These are phyloP conservation scores for Nannochloris sp. DNA, from an alignment of 139 green algal genomes.

Conservation along the genomic window DNA sequence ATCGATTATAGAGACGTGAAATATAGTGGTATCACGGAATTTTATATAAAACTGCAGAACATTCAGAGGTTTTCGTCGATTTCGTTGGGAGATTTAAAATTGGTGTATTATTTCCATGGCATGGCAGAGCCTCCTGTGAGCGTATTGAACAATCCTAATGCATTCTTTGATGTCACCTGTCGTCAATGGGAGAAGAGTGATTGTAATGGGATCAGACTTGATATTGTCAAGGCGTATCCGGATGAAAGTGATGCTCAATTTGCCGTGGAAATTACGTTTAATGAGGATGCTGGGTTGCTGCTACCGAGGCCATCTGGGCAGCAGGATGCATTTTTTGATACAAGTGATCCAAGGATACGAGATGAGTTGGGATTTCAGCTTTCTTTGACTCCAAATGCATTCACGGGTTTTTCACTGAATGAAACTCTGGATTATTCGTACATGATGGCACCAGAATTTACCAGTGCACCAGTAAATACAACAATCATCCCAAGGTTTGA, in stretches of 20 bases:
- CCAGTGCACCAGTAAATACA: neutral
- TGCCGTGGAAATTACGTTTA: slow-evolving; percentile 38
- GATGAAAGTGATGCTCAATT: slow-evolving; percentile 35
- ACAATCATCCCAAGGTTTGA: slow-evolving; percentile 38
- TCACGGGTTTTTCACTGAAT: slow-evolving; percentile 35
- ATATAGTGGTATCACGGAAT: slow-evolving; percentile 40
- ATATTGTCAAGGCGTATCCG: slow-evolving; percentile 26
- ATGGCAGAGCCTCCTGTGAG: neutral
- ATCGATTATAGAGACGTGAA: slow-evolving; percentile 29
- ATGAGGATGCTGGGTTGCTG: slow-evolving; percentile 20
- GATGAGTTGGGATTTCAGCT: slow-evolving; percentile 18
- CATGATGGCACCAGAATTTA: slow-evolving; percentile 30
- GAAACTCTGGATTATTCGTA: slow-evolving; percentile 49
- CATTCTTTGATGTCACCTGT: slow-evolving; percentile 21
- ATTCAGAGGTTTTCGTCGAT: slow-evolving; percentile 19
- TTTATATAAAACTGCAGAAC: slow-evolving; percentile 54
- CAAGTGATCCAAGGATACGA: slow-evolving; percentile 17
- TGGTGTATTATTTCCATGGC: slow-evolving; percentile 58
- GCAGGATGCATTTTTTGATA: slow-evolving; percentile 1
- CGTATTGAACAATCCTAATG: neutral
- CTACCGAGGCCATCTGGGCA: slow-evolving; percentile 5
- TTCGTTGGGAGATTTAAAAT: slow-evolving; percentile 15
- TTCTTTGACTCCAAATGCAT: slow-evolving; percentile 23
- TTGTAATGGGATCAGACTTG: slow-evolving; percentile 29
- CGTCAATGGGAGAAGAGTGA: slow-evolving; percentile 22